Base-by-base conservation (phyloP, 2,329 filamentous ascomycete species). In the Cladosporium sp. region DNA sequence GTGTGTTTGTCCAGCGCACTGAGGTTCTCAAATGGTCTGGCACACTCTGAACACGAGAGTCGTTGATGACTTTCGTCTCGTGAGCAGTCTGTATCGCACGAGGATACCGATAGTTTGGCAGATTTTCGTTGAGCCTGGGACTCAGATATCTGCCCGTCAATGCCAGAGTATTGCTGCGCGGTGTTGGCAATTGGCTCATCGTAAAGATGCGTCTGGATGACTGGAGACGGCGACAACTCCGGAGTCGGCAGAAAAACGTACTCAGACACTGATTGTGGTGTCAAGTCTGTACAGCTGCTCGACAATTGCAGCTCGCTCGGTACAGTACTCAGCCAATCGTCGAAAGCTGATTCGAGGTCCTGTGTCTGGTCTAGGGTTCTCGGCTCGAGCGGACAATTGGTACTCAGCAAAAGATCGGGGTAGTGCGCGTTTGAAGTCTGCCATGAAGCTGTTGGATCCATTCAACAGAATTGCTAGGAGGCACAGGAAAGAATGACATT, bases 41-140 rank as follows among this genome's bases (percentile, higher is more conserved):
- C 5, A 11, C 61, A 64, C 51, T 64, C 61, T 7, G 49, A 63
- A 30, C 60, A 63, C 5, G 26, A n/a, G 11, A 51, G 3, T 30
- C 18, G 21, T 30, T 44, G 21, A 21, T 12, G 12, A 3, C 7
- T 12, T 24, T 58, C 55, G 8, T 58, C 55, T 28, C 24, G 55
- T 15, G 12, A 2, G 21, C 12, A 58, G 12, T 58, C 32, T 5
- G 12, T 10, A 4, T 38, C 55, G 10, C 55, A 58, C 2, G 52
- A 32, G 3, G 38, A 21, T 21, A 18, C n/a, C 1, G 41, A 47
- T 18, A 24, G 10, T 32, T 54, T 12, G 2, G 15, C 15, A 32
- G 15, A 15, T 30, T 4, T n/a, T n/a, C 15, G 15, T 30, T 30
- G 51, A 18, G 28, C n/a, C 8, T 47, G 41, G 2, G 1, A 6